Conservation (phyloP, 225 moss, liverwort and hornwort genomes). For the Sphagnum tenellum region DNA sequence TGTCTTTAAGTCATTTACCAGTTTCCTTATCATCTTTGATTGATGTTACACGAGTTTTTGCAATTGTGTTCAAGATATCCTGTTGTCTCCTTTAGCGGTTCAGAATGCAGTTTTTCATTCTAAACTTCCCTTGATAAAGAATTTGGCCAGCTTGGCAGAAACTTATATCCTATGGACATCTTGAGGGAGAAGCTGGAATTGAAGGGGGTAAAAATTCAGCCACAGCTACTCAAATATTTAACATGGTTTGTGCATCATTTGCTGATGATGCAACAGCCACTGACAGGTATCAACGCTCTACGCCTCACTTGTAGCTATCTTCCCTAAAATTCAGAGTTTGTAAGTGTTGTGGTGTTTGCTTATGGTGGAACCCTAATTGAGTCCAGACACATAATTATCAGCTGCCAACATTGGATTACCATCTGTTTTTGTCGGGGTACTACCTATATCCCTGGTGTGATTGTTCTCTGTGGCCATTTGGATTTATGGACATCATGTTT, state of each 20-base stretch:
- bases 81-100: not conserved
- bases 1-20: not conserved
- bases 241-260: constrained; percentile 74
- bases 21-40: constrained; percentile 3
- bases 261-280: constrained; percentile 57
- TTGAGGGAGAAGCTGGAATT: constrained; percentile 89
- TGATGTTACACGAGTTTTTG: not conserved
- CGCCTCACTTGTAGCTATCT: not conserved
- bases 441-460: too few species aligned
- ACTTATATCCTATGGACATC: constrained; percentile 88
- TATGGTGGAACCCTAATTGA: too few species aligned
- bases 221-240: constrained; percentile 73
- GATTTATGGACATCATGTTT: not conserved
- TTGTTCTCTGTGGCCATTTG: too few species aligned
- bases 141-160: constrained; percentile 34
- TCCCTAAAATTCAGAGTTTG: too few species aligned
- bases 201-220: constrained; percentile 76
- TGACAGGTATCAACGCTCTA: constrained; percentile 36
- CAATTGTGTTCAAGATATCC: not conserved
- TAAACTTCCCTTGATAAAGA: not conserved
- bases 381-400: too few species aligned
- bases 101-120: not conserved
- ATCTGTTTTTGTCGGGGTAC: too few species aligned
- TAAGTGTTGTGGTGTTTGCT: too few species aligned
- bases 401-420: too few species aligned